phyloP scores from a whole-genome alignment of 2,329 filamentous ascomycete species.

The Pleomassaria siparia region DNA sequence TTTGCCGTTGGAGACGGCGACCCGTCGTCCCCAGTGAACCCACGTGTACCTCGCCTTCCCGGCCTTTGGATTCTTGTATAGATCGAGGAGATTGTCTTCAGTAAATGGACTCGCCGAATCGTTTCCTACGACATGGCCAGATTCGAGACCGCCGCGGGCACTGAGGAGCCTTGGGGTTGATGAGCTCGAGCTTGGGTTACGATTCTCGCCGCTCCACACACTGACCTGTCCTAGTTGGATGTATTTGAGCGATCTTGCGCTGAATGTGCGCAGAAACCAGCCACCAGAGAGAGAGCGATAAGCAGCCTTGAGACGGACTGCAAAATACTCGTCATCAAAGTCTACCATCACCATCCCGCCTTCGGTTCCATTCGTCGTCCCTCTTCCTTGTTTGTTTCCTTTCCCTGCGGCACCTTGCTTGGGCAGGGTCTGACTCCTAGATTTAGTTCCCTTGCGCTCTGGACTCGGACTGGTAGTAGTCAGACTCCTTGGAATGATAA shows the following conservation, averaged over 20 bases:
- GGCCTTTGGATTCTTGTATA: conserved; percentile 34
- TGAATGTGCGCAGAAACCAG: conserved; percentile 22
- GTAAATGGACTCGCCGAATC: conserved; percentile 32
- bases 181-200: background rate
- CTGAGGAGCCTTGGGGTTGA: conserved; percentile 7
- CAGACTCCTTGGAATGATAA: conserved; percentile 18
- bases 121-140: conserved; percentile 10
- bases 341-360: conserved; percentile 10
- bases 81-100: conserved; percentile 41
- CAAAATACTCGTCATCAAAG: conserved; percentile 34
- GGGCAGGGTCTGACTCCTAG: background rate
- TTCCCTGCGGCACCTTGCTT: background rate
- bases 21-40: conserved; percentile 47
- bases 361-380: background rate
- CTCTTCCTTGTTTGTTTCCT: background rate
- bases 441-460: background rate
- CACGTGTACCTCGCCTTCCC: conserved; percentile 46
- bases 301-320: conserved; percentile 14
- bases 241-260: conserved; percentile 19
- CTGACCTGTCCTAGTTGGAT: conserved; percentile 21
- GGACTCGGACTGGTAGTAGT: conserved; percentile 7
- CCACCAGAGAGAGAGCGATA: conserved; percentile 23
- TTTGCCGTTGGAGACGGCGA: conserved; percentile 21
- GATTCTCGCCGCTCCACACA: conserved; percentile 21
- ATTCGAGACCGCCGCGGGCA: conserved; percentile 9